A percentile compares a stretch with the other conserved stretches of the same genome.
Evolutionary conservation across 108 stramenopile species (phyloP).

Genomic region (Cyclotella choctawhatcheeana): DNA sequence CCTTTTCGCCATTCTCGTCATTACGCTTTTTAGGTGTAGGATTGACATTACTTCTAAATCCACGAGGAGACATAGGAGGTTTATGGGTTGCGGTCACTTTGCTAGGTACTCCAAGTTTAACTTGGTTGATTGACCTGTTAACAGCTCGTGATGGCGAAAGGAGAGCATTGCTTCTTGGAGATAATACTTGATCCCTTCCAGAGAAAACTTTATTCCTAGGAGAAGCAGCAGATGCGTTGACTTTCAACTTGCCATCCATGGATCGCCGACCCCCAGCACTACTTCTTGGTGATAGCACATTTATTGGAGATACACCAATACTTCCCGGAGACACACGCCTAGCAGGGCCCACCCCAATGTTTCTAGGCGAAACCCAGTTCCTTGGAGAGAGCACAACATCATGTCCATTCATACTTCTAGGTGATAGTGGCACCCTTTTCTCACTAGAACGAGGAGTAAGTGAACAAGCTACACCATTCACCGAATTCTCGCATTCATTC

Average conservation of each 20-base stretch:
- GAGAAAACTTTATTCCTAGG: neutral
- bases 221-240: neutral
- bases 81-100: neutral
- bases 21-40: neutral
- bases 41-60: neutral
- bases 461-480: slow-evolving; percentile 7
- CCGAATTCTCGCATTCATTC: neutral
- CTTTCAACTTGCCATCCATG: neutral
- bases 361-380: neutral
- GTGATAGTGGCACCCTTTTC: slow-evolving; percentile 6
- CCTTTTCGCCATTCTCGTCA: neutral
- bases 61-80: neutral
- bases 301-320: too few relatives aligned
- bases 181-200: neutral
- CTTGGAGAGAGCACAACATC: neutral
- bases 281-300: neutral
- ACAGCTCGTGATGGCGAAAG: neutral
- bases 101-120: neutral
- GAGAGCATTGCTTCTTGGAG: slow-evolving; percentile 1
- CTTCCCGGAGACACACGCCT: too few relatives aligned
- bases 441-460: neutral
- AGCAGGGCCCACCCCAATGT: neutral
- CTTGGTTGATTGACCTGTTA: neutral
- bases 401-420: neutral
- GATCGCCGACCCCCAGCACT: neutral